Percentiles rank a stretch among this genome's conserved stretches.
Conservation (phyloP, 106 monocot genomes). For the Narthecium ossifragum region DNA sequence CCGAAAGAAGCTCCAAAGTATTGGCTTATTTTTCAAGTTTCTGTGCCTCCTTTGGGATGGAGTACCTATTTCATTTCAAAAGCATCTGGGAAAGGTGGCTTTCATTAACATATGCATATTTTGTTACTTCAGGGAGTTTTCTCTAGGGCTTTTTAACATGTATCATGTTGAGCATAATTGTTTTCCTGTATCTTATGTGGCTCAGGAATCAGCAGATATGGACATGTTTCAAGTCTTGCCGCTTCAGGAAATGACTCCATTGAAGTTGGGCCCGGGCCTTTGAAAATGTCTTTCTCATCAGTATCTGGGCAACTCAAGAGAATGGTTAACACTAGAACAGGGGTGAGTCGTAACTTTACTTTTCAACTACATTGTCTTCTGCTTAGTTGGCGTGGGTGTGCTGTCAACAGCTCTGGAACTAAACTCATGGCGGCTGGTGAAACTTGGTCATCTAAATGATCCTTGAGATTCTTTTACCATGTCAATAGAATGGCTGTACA, state of each 20-base stretch:
- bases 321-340: conserved; percentile 44
- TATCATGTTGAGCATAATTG: not conserved
- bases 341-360: conserved; percentile 32
- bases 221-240: conserved; percentile 13
- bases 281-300: conserved; percentile 56
- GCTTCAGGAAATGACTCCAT: conserved; percentile 34
- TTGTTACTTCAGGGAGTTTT: not conserved
- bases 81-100: conserved; percentile 30
- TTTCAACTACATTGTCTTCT: too few species aligned
- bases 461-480: too few species aligned
- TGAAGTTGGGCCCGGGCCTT: conserved; percentile 54
- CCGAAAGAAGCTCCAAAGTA: conserved; percentile 43
- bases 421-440: too few species aligned
- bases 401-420: too few species aligned
- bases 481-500: too few species aligned
- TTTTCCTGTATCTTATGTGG: not conserved
- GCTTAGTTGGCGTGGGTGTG: too few species aligned
- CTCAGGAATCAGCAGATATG: conserved; percentile 14
- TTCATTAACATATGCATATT: not conserved
- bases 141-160: too few species aligned
- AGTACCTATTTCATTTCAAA: conserved; percentile 66
- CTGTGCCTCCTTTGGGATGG: conserved; percentile 68
- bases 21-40: conserved; percentile 70
- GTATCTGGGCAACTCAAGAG: conserved; percentile 55
- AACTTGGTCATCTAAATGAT: too few species aligned